Evolutionary conservation across 2,329 filamentous ascomycete genomes (phyloP).

Genomic region (Lachnellula hyalina): DNA sequence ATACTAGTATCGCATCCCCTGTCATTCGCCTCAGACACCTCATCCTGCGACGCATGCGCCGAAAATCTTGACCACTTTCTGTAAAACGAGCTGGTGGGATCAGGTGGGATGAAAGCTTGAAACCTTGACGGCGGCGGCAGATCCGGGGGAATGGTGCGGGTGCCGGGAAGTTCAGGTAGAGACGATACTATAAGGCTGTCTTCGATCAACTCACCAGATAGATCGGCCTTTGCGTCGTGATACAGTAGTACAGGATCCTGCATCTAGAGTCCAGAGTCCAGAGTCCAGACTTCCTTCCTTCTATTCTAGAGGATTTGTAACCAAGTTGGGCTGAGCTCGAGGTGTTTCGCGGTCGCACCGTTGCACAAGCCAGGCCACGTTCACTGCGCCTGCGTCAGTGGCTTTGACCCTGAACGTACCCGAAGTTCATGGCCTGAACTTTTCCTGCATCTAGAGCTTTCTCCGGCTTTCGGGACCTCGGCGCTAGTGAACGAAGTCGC

Average conservation of each 20-base stretch:
- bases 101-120: neutral
- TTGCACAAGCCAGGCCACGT: neutral
- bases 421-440: too few relatives aligned
- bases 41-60: neutral
- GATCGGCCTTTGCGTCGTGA: too few relatives aligned
- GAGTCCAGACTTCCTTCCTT: too few relatives aligned
- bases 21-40: neutral
- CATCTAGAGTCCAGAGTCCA: too few relatives aligned
- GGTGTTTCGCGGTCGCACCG: neutral
- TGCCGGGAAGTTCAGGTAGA: neutral
- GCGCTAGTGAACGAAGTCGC: neutral
- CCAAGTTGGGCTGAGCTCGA: neutral
- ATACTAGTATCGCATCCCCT: neutral
- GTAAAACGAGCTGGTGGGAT: neutral
- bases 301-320: too few relatives aligned
- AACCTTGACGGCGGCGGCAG: neutral
- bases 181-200: neutral
- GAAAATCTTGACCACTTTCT: neutral
- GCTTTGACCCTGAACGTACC: neutral
- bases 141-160: neutral
- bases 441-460: neutral
- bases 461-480: neutral
- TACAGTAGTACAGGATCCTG: too few relatives aligned
- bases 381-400: neutral
- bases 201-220: too few relatives aligned